These are phyloP conservation scores for Aspergillus leporis DNA, from an alignment of 495 filamentous ascomycete species.

Conservation along the genomic window DNA sequence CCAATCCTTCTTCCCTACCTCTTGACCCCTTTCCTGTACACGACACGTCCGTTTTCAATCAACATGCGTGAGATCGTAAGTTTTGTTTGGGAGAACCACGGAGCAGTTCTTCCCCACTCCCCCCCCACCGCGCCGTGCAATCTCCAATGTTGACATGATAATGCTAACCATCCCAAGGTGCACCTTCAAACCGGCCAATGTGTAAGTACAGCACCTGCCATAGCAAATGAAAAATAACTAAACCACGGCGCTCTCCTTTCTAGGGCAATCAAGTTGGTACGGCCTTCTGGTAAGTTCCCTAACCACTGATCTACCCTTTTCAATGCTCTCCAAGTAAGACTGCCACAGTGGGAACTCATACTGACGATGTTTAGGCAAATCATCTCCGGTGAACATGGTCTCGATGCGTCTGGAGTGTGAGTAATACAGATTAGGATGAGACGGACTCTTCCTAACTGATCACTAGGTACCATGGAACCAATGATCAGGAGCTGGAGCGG, in stretches of 20 bases:
- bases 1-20: neutral
- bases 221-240: slow-evolving; percentile 13
- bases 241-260: slow-evolving; percentile 6
- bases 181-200: slow-evolving; percentile 99
- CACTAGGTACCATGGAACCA: slow-evolving; percentile 91
- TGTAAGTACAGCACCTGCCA: slow-evolving; percentile 54
- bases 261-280: slow-evolving; percentile 99
- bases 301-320: neutral
- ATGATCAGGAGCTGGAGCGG: slow-evolving; percentile 98
- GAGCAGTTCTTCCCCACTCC: neutral
- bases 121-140: neutral
- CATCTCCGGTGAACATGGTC: slow-evolving; percentile 98
- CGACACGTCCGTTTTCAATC: neutral
- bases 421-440: slow-evolving; percentile 32
- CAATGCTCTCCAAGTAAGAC: neutral
- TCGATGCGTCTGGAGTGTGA: slow-evolving; percentile 92
- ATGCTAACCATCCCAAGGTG: slow-evolving; percentile 57
- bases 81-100: neutral
- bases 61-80: slow-evolving; percentile 10
- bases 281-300: slow-evolving; percentile 82
- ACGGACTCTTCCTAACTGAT: slow-evolving; percentile 15
- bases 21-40: neutral
- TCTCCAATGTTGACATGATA: neutral
- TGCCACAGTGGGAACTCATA: neutral
- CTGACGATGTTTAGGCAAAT: slow-evolving; percentile 67